Conservation (phyloP, 2,329 filamentous ascomycete species). For the Xylariaceae sp. region DNA sequence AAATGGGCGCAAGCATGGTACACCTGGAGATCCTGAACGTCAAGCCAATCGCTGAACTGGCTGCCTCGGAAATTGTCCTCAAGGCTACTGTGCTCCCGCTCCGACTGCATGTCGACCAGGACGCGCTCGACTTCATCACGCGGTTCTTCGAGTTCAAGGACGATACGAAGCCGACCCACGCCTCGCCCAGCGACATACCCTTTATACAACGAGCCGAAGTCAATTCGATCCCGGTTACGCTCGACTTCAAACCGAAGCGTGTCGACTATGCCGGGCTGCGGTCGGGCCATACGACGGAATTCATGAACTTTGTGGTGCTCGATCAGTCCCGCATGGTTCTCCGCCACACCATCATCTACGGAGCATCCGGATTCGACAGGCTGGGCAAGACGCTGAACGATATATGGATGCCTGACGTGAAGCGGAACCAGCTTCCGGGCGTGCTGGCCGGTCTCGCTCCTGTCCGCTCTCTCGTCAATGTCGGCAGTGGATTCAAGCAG, state of each 20-base stretch:
- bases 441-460: slow-evolving; percentile 85
- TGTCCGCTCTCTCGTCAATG: slow-evolving; percentile 84
- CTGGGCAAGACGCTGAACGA: slow-evolving; percentile 88
- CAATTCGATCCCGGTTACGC: slow-evolving; percentile 72
- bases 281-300: slow-evolving; percentile 91
- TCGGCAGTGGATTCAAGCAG: slow-evolving; percentile 80
- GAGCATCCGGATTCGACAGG: slow-evolving; percentile 83
- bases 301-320: slow-evolving; percentile 96
- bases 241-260: slow-evolving; percentile 97
- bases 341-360: slow-evolving; percentile 86
- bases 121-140: slow-evolving; percentile 93
- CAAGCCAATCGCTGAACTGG: slow-evolving; percentile 74
- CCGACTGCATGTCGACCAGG: slow-evolving; percentile 91
- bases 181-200: slow-evolving; percentile 64
- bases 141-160: slow-evolving; percentile 98
- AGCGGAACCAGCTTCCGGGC: slow-evolving; percentile 78
- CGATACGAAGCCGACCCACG: slow-evolving; percentile 51
- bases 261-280: slow-evolving; percentile 90
- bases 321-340: slow-evolving; percentile 84
- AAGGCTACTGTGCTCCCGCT: slow-evolving; percentile 75
- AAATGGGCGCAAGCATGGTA: slow-evolving; percentile 83
- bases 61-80: slow-evolving; percentile 84
- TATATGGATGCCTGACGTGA: slow-evolving; percentile 94
- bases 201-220: slow-evolving; percentile 90
- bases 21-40: slow-evolving; percentile 86